Percentiles rank a stretch among this genome's conserved stretches.
phyloP scores from a whole-genome alignment of 1,139 yeast species.

The Blastobotrys ciferrii region DNA sequence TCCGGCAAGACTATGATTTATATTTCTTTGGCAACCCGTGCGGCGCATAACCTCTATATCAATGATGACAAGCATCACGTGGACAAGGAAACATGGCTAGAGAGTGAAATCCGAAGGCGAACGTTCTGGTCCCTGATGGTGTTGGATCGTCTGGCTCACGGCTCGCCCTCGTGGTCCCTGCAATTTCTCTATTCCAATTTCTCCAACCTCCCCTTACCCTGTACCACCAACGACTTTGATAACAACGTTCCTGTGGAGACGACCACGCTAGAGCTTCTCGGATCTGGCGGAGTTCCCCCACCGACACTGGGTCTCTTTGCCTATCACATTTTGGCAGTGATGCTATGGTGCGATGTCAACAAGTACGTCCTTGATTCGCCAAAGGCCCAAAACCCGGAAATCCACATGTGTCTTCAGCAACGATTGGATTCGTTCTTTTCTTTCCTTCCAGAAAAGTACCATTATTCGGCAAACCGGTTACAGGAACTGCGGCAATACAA shows the following conservation, averaged over 20 bases:
- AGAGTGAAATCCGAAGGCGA: conserved; percentile 37
- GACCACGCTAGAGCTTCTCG: conserved; percentile 28
- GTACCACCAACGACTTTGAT: conserved; percentile 33
- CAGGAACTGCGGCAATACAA: conserved; percentile 24
- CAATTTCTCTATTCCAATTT: conserved; percentile 30
- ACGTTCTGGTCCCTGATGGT: conserved; percentile 40
- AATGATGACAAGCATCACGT: conserved; percentile 10
- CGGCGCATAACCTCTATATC: conserved; percentile 38
- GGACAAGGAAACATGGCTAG: conserved; percentile 34
- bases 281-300: conserved; percentile 22
- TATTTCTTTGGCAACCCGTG: conserved; percentile 38
- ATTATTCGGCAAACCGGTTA: conserved; percentile 26
- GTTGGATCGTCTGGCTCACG: conserved; percentile 39
- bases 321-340: conserved; percentile 33
- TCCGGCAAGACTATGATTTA: conserved; percentile 40
- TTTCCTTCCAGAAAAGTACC: conserved; percentile 25
- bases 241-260: conserved; percentile 33
- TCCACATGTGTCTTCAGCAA: conserved; percentile 20
- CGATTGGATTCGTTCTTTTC: conserved; percentile 18
- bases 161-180: conserved; percentile 36
- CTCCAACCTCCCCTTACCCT: conserved; percentile 35
- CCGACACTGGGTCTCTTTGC: conserved; percentile 29
- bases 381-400: conserved; percentile 27
- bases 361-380: conserved; percentile 27
- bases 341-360: conserved; percentile 37